These are phyloP conservation scores for Funneliformis geosporum DNA, from an alignment of 192 early-diverging fungal genomes.

Conservation along the genomic window DNA sequence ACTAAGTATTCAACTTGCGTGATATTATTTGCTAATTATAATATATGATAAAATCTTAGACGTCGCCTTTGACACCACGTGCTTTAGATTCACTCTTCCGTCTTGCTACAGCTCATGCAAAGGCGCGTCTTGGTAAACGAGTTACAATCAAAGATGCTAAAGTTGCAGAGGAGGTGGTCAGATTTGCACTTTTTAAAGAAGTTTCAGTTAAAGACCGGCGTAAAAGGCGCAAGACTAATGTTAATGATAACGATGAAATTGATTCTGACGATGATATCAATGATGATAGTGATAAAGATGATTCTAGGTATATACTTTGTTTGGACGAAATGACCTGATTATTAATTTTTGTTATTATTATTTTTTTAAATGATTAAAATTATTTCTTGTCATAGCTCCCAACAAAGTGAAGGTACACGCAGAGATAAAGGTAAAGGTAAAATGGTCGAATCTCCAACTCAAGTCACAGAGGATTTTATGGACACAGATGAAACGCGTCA, in stretches of 20 bases:
- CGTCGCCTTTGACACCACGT: conserved; percentile 96
- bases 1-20: not conserved
- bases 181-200: conserved; percentile 92
- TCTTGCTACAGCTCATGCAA: conserved; percentile 95
- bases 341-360: too few relatives aligned
- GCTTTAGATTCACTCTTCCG: conserved; percentile 98
- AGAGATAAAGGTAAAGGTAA: not conserved
- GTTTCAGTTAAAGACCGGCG: conserved; percentile 55
- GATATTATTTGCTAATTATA: not conserved
- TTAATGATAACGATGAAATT: conserved; percentile 35
- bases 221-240: conserved; percentile 49
- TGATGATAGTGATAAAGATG: conserved; percentile 27
- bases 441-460: not conserved
- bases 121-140: conserved; percentile 76
- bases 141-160: conserved; percentile 88
- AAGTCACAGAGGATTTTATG: not conserved
- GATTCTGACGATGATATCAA: conserved; percentile 49
- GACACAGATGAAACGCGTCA: not conserved
- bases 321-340: too few relatives aligned
- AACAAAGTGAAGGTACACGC: not conserved
- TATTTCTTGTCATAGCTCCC: not conserved
- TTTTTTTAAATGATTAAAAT: not conserved
- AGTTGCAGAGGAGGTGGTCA: conserved; percentile 77
- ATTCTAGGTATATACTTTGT: not conserved
- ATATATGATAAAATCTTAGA: conserved; percentile 48